Conservation (phyloP, 73 alveolate genomes). For the Chromera velia region DNA sequence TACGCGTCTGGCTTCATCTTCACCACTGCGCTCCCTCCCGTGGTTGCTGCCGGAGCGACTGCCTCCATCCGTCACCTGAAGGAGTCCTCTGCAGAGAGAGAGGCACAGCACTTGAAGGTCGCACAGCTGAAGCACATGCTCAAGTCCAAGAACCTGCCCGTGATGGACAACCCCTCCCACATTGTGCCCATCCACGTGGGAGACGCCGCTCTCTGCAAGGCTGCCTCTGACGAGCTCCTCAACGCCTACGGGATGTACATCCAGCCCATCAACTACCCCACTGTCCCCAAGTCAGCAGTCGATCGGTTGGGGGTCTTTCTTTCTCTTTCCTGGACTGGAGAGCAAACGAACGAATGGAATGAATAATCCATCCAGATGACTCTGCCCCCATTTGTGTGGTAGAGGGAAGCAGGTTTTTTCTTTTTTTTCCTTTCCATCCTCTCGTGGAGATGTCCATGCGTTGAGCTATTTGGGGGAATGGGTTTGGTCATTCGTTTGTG, state of each 20-base stretch:
- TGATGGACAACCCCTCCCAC: slow-evolving; percentile 55
- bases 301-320: slow-evolving; percentile 54
- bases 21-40: slow-evolving; percentile 69
- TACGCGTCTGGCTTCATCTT: slow-evolving; percentile 62
- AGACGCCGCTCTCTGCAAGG: slow-evolving; percentile 52
- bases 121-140: slow-evolving; percentile 38
- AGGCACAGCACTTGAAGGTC: slow-evolving; percentile 35
- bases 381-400: too few species aligned
- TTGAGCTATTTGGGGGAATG: too few species aligned
- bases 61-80: slow-evolving; percentile 57
- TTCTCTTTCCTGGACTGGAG: slow-evolving; percentile 49
- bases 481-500: too few species aligned
- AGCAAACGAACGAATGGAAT: too few species aligned
- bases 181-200: slow-evolving; percentile 68
- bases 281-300: slow-evolving; percentile 69
- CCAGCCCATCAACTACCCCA: slow-evolving; percentile 72
- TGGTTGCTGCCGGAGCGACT: slow-evolving; percentile 55
- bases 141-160: slow-evolving; percentile 49
- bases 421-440: too few species aligned
- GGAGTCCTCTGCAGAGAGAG: slow-evolving; percentile 50
- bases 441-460: too few species aligned
- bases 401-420: too few species aligned
- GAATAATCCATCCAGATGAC: too few species aligned
- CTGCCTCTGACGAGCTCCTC: slow-evolving; percentile 50
- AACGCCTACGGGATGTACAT: slow-evolving; percentile 56